phyloP scores from a whole-genome alignment of 1,139 yeast species.

The Magnusiomyces tetraspermus region DNA sequence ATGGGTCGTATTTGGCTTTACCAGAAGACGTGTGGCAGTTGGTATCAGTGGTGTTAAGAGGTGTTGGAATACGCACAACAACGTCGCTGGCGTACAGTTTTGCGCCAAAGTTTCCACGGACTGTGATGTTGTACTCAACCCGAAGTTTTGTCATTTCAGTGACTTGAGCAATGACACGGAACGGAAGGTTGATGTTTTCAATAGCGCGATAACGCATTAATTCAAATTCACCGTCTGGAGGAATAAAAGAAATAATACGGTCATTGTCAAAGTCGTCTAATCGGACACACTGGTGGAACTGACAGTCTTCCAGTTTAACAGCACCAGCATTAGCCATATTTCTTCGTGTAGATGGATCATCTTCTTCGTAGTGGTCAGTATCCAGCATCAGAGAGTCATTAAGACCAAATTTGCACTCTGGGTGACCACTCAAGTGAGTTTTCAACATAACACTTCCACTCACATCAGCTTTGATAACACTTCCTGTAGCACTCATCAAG shows the following conservation, averaged over 20 bases:
- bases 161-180: slow-evolving; percentile 54
- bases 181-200: slow-evolving; percentile 61
- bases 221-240: slow-evolving; percentile 91
- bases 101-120: slow-evolving; percentile 54
- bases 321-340: slow-evolving; percentile 38
- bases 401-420: slow-evolving; percentile 59
- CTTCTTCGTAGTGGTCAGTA: slow-evolving; percentile 12
- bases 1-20: slow-evolving; percentile 56
- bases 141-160: slow-evolving; percentile 42
- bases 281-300: slow-evolving; percentile 82
- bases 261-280: slow-evolving; percentile 59
- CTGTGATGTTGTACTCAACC: slow-evolving; percentile 48
- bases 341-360: slow-evolving; percentile 22
- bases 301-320: slow-evolving; percentile 64
- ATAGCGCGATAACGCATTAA: slow-evolving; percentile 64
- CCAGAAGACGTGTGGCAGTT: slow-evolving; percentile 44
- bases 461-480: slow-evolving; percentile 57
- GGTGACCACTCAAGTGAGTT: slow-evolving; percentile 69
- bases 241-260: slow-evolving; percentile 61
- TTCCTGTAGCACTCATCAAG: slow-evolving; percentile 40
- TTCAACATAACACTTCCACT: slow-evolving; percentile 69
- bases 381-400: slow-evolving; percentile 21
- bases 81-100: slow-evolving; percentile 62
- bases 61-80: slow-evolving; percentile 57
- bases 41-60: slow-evolving; percentile 49